phyloP scores from a whole-genome alignment of 352 stramenopile species.

The Pythium utonaiense region DNA sequence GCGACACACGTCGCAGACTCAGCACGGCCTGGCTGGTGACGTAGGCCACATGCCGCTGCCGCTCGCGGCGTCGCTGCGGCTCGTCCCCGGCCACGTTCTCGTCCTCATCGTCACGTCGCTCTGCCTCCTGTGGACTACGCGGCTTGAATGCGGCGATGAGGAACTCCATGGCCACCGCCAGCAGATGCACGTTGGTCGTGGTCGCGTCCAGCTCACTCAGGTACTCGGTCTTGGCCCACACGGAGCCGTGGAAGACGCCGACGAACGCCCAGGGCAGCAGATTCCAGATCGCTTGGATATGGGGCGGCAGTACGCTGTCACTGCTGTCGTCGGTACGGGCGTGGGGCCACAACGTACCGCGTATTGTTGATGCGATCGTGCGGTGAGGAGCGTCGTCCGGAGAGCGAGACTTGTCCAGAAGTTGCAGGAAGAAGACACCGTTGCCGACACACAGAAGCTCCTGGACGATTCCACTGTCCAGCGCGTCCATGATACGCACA shows the following conservation, averaged over 20 bases:
- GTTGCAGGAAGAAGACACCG: constrained; percentile 36
- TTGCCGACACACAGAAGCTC: constrained; percentile 26
- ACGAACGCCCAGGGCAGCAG: constrained; percentile 48
- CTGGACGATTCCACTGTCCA: constrained; percentile 25
- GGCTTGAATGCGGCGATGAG: constrained; percentile 25
- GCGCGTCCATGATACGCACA: constrained; percentile 28
- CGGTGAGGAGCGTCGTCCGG: not conserved
- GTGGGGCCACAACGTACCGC: too few species aligned
- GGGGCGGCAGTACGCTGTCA: not conserved
- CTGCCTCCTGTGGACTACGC: not conserved
- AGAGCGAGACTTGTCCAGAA: constrained; percentile 20
- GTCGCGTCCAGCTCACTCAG: constrained; percentile 32
- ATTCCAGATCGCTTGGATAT: constrained; percentile 22
- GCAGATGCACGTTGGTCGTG: constrained; percentile 52
- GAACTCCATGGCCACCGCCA: constrained; percentile 31
- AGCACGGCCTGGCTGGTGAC: constrained; percentile 21
- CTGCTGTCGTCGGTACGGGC: too few species aligned
- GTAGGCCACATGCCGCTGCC: constrained; percentile 1
- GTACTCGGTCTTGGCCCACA: constrained; percentile 41
- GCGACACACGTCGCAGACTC: constrained; percentile 18
- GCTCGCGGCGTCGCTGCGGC: constrained; percentile 1
- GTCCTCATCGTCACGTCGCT: not conserved
- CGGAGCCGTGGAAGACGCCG: constrained; percentile 33
- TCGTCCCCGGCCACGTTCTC: not conserved
- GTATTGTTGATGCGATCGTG: too few species aligned